Evolutionary conservation across 768 basidiomycete genomes (phyloP), one percentile per base, ranked within the genome.

Genomic region (Phaffia tasmanica): DNA sequence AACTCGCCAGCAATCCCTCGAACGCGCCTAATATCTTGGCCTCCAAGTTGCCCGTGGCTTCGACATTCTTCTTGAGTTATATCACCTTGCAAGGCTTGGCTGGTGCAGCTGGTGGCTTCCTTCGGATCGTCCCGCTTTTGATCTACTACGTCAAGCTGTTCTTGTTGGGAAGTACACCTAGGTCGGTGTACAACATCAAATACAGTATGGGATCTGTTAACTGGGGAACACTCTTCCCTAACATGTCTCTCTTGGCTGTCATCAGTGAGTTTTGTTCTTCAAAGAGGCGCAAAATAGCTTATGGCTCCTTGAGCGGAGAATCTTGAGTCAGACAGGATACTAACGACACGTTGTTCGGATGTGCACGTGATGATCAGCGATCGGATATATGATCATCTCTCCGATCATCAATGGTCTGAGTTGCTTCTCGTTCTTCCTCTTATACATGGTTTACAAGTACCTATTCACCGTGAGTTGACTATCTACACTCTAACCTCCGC

Each of bases 321-420:
- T 42, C 11, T 42, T 11, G 35, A 42, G 11, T 11, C 4, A 42
- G 11, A 42, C 4, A 11, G 35, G 11, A 42, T 11, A 42, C 35
- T 42, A 42, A 42, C 11, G 35, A 11, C 6, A 11, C 35, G 4
- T 42, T 42, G 35, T 42, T 11, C 11, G 35, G 35, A 5, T 11
- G 4, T 42, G 35, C 11, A 42, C 35, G 35, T 42, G 35, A 11
- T 42, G 35, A 42, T 5, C 65, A 66, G 75, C 72, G 67, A 70
- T 76, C 42, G 72, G 72, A 7, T 98, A 97, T 78, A 86, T 85
- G 46, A 82, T 92, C 74, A 93, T 97, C 71, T 85, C 90, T 7
- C 93, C 94, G 0, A 81, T 98, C 73, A 92, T 95, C 79, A 93
- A 90, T 70, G 93, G 93, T 9, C 83, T 98, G 56, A 85, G 88